Evolutionary conservation across 1,284 basidiomycete genomes (phyloP), one percentile per base, ranked within the genome.

Genomic region (Irpex sp.): DNA sequence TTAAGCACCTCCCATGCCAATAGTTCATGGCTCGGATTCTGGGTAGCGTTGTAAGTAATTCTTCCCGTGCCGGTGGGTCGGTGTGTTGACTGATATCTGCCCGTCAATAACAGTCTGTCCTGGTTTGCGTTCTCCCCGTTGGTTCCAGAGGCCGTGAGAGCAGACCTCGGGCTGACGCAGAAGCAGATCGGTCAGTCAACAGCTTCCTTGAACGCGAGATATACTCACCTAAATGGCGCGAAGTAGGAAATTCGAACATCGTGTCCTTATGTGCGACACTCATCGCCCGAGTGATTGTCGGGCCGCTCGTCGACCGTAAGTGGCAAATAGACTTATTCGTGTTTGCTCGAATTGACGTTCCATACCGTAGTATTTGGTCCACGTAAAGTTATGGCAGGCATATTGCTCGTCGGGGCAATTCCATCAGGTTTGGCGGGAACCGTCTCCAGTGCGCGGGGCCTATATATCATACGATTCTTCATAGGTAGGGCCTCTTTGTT

Each of bases 51-150:
- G 72, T 78, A 63, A 63, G 70, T 67, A 3, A 9, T 15, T 55
- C 13, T 13, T 50, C 7, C n/a, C 11, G 19, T 5, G 43, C 31
- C 53, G 19, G 36, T 8, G 17, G 15, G 35, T 50, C 61, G 49
- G 13, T 26, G 26, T 26, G 19, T 21, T 19, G 35, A 9, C 8
- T 46, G 4, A 43, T 39, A 60, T 17, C 6, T 7, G n/a, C 33
- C 17, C 70, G 43, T 63, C 69, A 71, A 57, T 68, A 43, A 7
- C 35, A 78, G 77, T 66, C 70, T 86, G 19, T 82, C 84, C 13
- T 89, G 87, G 87, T 89, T 89, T 65, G 86, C 86, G 0, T 88
- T 88, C 69, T 77, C 85, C 15, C 86, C 86, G 0, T 77, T 89
- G 8, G 79, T 87, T 53, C 82, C 86, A 0, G 84, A 87, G 47